phyloP scores from a whole-genome alignment of 2,329 filamentous ascomycete species.

The Botrytis squamosa region DNA sequence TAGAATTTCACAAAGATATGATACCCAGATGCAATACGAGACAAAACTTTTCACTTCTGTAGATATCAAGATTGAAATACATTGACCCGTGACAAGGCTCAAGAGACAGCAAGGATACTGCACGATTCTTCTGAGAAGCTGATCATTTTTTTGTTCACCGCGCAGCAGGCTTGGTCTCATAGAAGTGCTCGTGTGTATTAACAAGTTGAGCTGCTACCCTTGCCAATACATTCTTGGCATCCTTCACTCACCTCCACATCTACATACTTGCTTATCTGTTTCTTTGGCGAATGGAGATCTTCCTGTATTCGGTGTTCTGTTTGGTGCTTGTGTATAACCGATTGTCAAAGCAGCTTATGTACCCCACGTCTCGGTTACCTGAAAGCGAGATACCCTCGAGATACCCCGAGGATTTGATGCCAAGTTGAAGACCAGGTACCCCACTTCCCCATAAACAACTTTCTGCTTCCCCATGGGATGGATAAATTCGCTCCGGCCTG shows the following conservation, averaged over 20 bases:
- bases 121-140: not conserved
- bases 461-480: constrained; percentile 18
- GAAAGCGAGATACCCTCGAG: constrained; percentile 20
- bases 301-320: not conserved
- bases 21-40: constrained; percentile 9
- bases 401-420: constrained; percentile 18
- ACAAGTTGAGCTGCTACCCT: not conserved
- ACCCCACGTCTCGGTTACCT: not conserved
- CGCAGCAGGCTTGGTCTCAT: not conserved
- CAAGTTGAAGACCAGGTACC: constrained; percentile 14
- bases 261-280: not conserved
- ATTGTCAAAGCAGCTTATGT: not conserved
- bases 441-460: constrained; percentile 14
- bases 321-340: not conserved
- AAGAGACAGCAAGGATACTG: not conserved
- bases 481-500: constrained; percentile 8
- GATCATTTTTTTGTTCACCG: not conserved
- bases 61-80: not conserved
- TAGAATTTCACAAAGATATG: not conserved
- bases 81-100: not conserved
- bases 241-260: not conserved
- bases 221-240: not conserved
- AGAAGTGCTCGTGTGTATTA: not conserved
- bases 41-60: not conserved
- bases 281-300: not conserved